Evolutionary conservation across 129 eudicot genomes (phyloP).

Genomic region (Helianthus annuus): DNA sequence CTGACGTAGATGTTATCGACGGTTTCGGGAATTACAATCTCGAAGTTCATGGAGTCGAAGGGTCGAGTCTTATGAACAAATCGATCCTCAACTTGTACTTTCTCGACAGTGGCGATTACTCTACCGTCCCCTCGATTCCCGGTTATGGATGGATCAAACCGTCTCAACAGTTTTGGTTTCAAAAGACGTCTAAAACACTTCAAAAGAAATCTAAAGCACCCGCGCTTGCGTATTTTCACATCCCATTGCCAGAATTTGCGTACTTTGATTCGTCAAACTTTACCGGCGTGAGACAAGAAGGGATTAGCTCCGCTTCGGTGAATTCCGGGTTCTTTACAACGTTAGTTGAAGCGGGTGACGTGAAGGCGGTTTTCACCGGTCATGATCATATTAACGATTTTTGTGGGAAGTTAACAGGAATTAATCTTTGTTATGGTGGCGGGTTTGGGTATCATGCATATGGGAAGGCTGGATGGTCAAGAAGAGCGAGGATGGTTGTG

Average conservation of each 20-base stretch:
- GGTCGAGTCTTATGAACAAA: constrained; percentile 50
- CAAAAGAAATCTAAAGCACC: constrained; percentile 53
- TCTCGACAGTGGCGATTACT: constrained; percentile 90
- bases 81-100: constrained; percentile 75
- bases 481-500: constrained; percentile 81
- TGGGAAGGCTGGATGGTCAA: constrained; percentile 86
- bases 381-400: constrained; percentile 91
- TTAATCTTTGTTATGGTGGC: constrained; percentile 79
- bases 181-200: constrained; percentile 51
- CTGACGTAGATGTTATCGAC: constrained; percentile 50
- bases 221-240: constrained; percentile 79
- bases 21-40: constrained; percentile 89
- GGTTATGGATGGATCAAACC: constrained; percentile 91
- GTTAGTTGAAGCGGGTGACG: constrained; percentile 74
- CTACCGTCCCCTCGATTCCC: constrained; percentile 64
- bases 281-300: constrained; percentile 80
- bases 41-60: constrained; percentile 64
- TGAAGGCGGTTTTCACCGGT: constrained; percentile 79
- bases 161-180: constrained; percentile 85
- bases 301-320: constrained; percentile 68
- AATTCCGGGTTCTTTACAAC: constrained; percentile 83
- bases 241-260: constrained; percentile 75
- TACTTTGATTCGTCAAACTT: constrained; percentile 63
- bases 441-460: constrained; percentile 95
- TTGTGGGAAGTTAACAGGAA: constrained; percentile 67